Base-by-base conservation (phyloP, 1,284 basidiomycete species). In the Trametes versicolor region DNA sequence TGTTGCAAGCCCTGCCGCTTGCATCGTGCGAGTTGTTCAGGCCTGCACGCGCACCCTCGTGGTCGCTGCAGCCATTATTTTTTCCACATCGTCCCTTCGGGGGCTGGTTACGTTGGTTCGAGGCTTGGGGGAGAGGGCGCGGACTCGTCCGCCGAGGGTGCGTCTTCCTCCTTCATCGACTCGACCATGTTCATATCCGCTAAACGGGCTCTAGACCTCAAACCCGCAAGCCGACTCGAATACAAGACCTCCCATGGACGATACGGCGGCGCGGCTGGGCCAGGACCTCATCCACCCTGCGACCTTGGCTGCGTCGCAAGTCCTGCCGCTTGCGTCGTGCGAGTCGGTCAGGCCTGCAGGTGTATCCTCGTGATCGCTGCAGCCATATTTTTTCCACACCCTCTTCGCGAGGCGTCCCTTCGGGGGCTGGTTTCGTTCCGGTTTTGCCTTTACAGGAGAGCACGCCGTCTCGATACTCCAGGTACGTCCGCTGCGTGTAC, bases 331-430 rank as follows among this genome's bases (percentile, higher is more conserved):
- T 32, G 29, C 29, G 19, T 6, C 48, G 29, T 10, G 25, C 48
- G 12, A 5, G 23, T 1, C 5, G 19, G 48, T 49, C 48, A 49
- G 48, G 48, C 48, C 25, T 29, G 25, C 48, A 27, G 25, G 15
- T 13, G 48, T 27, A 27, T 27, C 48, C 25, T 49, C 23, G 48
- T 27, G 23, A 27, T 25, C 48, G 48, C 23, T 29, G 48, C 48
- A 29, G 48, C 41, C 48, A 29, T 15, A 49, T 49, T 29, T 49
- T 49, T 49, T 49, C 48, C 48, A 49, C 48, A 27, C 48, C 48
- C 48, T 49, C 48, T 25, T 49, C 48, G 27, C 15, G 48, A 49
- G 48, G 48, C 48, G 48, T 49, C 25, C 48, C 48, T 49, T 49
- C 27, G 48, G 23, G 48, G 48, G 29, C 48, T 49, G 29, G 29